phyloP scores from a whole-genome alignment of 176 grass and related monocot species.

The Avena atlantica region DNA sequence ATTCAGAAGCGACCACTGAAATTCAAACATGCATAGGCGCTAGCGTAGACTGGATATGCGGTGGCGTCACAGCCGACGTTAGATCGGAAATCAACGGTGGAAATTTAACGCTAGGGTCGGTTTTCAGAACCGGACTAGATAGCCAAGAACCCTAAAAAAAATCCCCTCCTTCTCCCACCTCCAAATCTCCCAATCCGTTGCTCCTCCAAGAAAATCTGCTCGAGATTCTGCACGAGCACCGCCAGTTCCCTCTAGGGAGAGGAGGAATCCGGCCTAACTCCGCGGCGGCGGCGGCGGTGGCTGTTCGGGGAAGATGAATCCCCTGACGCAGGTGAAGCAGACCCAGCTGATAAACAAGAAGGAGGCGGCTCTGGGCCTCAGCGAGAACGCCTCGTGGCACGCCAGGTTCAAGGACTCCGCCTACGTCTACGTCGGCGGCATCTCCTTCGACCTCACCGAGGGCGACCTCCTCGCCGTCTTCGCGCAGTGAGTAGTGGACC shows the following conservation, averaged over 20 bases:
- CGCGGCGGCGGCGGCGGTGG: neutral
- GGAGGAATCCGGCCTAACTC: neutral
- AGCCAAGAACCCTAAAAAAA: conserved; percentile 20
- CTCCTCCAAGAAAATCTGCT: neutral
- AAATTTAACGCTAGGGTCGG: neutral
- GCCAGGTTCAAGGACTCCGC: conserved; percentile 93
- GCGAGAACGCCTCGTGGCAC: conserved; percentile 87
- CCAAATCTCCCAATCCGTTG: neutral
- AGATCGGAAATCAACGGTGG: neutral
- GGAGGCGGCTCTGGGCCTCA: conserved; percentile 82
- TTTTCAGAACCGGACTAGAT: neutral
- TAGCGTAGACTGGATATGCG: too few relatives aligned
- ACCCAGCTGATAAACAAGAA: conserved; percentile 87
- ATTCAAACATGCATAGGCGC: too few relatives aligned
- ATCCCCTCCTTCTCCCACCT: neutral
- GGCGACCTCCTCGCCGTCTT: conserved; percentile 92
- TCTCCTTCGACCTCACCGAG: conserved; percentile 90
- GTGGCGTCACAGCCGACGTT: too few relatives aligned
- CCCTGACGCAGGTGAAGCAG: conserved; percentile 83
- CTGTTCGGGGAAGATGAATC: conserved; percentile 64
- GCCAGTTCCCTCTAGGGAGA: neutral
- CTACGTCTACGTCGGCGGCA: conserved; percentile 89
- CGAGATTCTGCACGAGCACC: conserved; percentile 15
- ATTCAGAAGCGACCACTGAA: too few relatives aligned
- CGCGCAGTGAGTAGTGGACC: conserved; percentile 52